A percentile compares a stretch with the other conserved stretches of the same genome.
phyloP scores from a whole-genome alignment of 305 asterid species.

The Rubia balearica region DNA sequence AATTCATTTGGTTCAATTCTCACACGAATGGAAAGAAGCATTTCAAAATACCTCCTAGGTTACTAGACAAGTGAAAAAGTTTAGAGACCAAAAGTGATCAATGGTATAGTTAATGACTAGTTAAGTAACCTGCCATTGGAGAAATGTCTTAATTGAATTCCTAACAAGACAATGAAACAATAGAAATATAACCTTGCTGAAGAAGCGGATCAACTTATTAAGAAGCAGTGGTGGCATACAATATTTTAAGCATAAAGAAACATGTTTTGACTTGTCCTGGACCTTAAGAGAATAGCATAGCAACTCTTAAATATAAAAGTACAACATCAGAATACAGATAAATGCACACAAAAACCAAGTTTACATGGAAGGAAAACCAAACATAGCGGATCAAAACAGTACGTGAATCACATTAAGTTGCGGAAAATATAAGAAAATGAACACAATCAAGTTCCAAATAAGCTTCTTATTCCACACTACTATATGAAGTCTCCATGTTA shows the following conservation, averaged over 20 bases:
- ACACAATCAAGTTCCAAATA: no score
- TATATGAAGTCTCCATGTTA: background rate
- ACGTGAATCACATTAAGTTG: no score
- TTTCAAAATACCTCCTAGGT: background rate
- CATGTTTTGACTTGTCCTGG: background rate
- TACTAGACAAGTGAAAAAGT: background rate
- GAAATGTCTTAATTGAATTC: no score
- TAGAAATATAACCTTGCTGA: no score
- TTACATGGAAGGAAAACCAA: background rate
- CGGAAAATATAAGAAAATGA: no score
- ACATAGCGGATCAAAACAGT: no score
- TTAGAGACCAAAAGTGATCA: background rate
- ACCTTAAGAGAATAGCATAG: background rate
- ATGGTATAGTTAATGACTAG: background rate
- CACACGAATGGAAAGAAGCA: background rate
- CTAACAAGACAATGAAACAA: no score
- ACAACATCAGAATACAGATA: background rate
- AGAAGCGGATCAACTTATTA: no score
- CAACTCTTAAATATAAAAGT: background rate
- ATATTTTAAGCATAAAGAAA: background rate
- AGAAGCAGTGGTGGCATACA: background rate
- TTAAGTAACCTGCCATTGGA: background rate
- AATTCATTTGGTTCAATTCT: background rate
- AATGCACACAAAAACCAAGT: background rate
- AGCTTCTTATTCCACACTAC: background rate